Base-by-base conservation (phyloP, 2,329 filamentous ascomycete genomes). In the Arthrocladium fulminans region DNA sequence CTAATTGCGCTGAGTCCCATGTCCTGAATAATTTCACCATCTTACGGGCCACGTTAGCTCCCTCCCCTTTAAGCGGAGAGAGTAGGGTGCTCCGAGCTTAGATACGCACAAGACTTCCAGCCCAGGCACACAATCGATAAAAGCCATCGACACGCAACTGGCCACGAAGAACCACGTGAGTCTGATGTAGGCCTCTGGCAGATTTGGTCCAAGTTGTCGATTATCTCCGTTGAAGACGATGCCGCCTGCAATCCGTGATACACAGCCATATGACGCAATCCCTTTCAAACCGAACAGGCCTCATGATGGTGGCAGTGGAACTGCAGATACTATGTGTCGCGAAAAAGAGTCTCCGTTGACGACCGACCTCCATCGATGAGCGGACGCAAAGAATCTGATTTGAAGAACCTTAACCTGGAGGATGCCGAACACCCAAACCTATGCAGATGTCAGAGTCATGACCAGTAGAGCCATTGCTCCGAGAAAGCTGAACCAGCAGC, bases 311-410 rank as follows among this genome's bases (percentile, higher is more conserved):
- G 0, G 71, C 73, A 0, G 73, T 58, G 4, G 76, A 62, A 0
- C 74, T 74, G 15, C 73, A 73, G 9, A 76, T 61, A 53, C 73
- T 76, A 51, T 76, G 73, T 3, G 73, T 76, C 3, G 74, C 74
- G 56, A 76, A n/a, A n/a, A 76, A 0, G 73, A 76, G 57, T 77
- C 74, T 1, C 73, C 74, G 51, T 75, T 75, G 52, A 76, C 74
- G 0, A 77, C 73, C 74, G 73, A 77, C 27, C 68, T 62, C 61
- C 66, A 68, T 2, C 64, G 59, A n/a, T 64, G 60, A 4, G 74
- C 73, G 24, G 68, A 61, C 12, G 71, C 66, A 1, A 70, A 75
- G 51, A 71, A 74, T 57, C 77, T 77, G 57, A 77, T 73, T 1
- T 72, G 63, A 45, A 77, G 55, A 12, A 73, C 73, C 60, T 77